These are phyloP conservation scores for Coemansia sp. DNA, from an alignment of 192 early-diverging fungal species.

Conservation along the genomic window DNA sequence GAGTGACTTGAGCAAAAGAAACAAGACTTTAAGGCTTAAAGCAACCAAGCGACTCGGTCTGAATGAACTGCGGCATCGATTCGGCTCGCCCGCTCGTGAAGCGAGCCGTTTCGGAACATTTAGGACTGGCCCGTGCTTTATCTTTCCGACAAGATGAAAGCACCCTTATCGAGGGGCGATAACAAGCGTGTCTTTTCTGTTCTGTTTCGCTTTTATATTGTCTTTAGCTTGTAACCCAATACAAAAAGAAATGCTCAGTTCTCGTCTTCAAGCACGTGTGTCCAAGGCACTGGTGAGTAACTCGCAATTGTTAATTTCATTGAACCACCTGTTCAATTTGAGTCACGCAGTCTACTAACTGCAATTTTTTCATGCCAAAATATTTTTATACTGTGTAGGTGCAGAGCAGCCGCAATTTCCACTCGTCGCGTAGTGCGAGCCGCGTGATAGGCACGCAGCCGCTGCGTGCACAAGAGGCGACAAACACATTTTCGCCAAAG, in stretches of 20 bases:
- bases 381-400: slow-evolving; percentile 18
- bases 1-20: neutral
- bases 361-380: neutral
- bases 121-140: slow-evolving; percentile 5
- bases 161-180: neutral
- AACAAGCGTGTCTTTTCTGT: slow-evolving; percentile 4
- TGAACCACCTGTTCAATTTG: slow-evolving; percentile 8
- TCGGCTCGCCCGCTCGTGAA: neutral
- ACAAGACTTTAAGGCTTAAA: neutral
- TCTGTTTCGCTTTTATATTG: neutral
- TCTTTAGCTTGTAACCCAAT: neutral
- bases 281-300: slow-evolving; percentile 43
- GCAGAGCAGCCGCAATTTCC: slow-evolving; percentile 60
- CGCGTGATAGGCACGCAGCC: slow-evolving; percentile 73
- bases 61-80: too few species aligned
- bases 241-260: slow-evolving; percentile 33
- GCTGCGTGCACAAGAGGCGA: slow-evolving; percentile 70
- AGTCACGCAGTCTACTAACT: neutral
- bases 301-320: neutral
- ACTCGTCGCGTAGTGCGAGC: slow-evolving; percentile 62
- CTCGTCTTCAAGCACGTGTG: slow-evolving; percentile 34
- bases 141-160: slow-evolving; percentile 4
- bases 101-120: slow-evolving; percentile 13
- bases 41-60: neutral
- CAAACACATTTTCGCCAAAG: slow-evolving; percentile 57